A percentile compares a stretch with the other conserved stretches of the same genome.
Evolutionary conservation across 805 yeast genomes (phyloP).

Genomic region (Helenozyma baotianmanensis): DNA sequence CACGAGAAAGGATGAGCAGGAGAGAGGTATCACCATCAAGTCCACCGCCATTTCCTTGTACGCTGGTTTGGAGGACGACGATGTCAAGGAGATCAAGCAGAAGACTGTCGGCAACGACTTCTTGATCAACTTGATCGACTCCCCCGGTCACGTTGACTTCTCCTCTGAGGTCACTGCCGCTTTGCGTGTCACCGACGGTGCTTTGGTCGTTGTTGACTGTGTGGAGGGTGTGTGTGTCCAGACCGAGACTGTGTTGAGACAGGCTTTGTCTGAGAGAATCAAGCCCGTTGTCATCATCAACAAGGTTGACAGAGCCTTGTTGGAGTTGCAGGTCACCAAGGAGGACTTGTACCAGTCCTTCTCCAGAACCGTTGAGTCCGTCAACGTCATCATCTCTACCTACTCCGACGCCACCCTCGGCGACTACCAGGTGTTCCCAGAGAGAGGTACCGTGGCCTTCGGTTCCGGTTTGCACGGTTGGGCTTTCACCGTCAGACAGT

Average conservation of each 20-base stretch:
- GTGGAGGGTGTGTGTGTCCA: conserved; percentile 99
- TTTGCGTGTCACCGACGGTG: conserved; percentile 99
- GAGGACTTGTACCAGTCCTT: conserved; percentile 98
- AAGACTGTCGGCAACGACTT: conserved; percentile 89
- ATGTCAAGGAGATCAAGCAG: conserved; percentile 86
- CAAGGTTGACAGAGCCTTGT: conserved; percentile 99
- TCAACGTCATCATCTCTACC: conserved; percentile 95
- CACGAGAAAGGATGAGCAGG: conserved; percentile 99
- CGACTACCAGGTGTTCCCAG: conserved; percentile 98
- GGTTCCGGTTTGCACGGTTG: conserved; percentile 99
- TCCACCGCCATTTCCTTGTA: conserved; percentile 97
- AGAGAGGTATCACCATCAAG: conserved; percentile 99
- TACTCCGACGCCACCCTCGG: conserved; percentile 87
- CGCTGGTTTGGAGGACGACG: conserved; percentile 83
- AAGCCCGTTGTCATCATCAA: conserved; percentile 97
- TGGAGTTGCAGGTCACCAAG: conserved; percentile 97
- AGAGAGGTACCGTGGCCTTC: conserved; percentile 97
- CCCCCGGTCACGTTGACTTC: conserved; percentile 99
- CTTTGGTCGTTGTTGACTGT: conserved; percentile 97
- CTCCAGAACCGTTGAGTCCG: conserved; percentile 98
- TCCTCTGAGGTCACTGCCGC: conserved; percentile 99
- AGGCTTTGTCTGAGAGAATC: conserved; percentile 98
- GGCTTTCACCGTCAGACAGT: conserved; percentile 99
- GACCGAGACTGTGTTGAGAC: conserved; percentile 99
- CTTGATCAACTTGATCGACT: conserved; percentile 96